phyloP scores from a whole-genome alignment of 2,329 filamentous ascomycete species.

The Exophiala lecanii-corni region DNA sequence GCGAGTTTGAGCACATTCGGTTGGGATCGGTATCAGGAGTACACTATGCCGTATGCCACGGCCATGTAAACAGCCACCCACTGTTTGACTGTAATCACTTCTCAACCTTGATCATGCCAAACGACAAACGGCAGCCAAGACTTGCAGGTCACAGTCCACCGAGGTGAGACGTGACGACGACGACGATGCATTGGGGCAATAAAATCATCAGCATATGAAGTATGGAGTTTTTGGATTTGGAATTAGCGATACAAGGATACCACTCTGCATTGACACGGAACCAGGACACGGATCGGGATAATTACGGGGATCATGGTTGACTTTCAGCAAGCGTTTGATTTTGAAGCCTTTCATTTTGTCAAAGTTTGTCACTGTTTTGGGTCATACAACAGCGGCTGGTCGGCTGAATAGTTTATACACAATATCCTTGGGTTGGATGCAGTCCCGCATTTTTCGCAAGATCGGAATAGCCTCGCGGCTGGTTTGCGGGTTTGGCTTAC shows the following conservation, averaged over 20 bases:
- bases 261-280: constrained; percentile 36
- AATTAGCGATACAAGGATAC: constrained; percentile 43
- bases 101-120: constrained; percentile 45
- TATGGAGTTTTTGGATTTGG: constrained; percentile 34
- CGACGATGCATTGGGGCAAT: constrained; percentile 30
- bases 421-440: constrained; percentile 33
- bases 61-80: constrained; percentile 80
- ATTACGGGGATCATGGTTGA: constrained; percentile 38
- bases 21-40: constrained; percentile 83
- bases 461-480: constrained; percentile 46
- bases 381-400: constrained; percentile 36
- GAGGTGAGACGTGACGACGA: not conserved
- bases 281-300: constrained; percentile 29
- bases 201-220: constrained; percentile 33
- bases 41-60: constrained; percentile 64
- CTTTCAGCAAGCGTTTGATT: constrained; percentile 49
- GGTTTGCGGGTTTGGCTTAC: constrained; percentile 39
- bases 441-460: constrained; percentile 44
- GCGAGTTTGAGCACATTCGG: constrained; percentile 73
- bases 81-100: too few species aligned
- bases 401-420: constrained; percentile 40
- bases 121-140: constrained; percentile 22
- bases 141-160: constrained; percentile 1
- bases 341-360: constrained; percentile 30
- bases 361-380: constrained; percentile 23